Evolutionary conservation across 768 basidiomycete genomes (phyloP), one percentile per base, ranked within the genome.

Genomic region (Pisolithus microcarpus): DNA sequence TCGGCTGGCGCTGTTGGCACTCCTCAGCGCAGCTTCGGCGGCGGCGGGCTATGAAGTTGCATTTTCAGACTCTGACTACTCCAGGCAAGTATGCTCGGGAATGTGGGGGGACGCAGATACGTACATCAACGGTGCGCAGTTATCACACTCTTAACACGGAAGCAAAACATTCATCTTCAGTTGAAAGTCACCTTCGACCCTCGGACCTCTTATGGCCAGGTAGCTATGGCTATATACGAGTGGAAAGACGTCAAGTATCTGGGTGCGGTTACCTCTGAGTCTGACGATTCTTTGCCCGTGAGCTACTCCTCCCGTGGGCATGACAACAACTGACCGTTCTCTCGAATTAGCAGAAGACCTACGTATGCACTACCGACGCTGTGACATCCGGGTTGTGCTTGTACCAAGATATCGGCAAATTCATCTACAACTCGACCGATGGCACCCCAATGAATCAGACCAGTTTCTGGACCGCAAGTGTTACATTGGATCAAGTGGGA

Each of bases 221-320:
- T 96, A 18, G 91, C 95, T 24, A 84, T 96, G 77, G 87, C 95
- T 48, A 82, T 99, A 21, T 99, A 97, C 62, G 95, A 98, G 70
- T 99, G 94, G 94, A 65, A 75, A 26, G 96, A 99, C 62, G 83
- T 84, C 48, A 70, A 75, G 43, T 93, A 89, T 63, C 76, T 99
- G 3, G 96, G 96, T 31, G 82, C 77, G 64, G 70, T 75, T 43
- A 81, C 82, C 28, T 80, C 81, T 5, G 54, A 68, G 30, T 67
- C 63, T 5, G 75, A 81, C 55, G 76, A 80, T 37, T 71, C 72
- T 50, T 61, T 85, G 46, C 87, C 86, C 56, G 86, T 92, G 67
- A 79, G 83, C 70, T 54, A 47, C 50, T 21, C 53, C 23, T 30
- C 37, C 39, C 55, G 44, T 40, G 37, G 16, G 10, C 36, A 18